A percentile compares a stretch with the other conserved stretches of the same genome.
These are phyloP conservation scores for Rosa chinensis DNA, from an alignment of 306 rosid genomes.

Conservation along the genomic window DNA sequence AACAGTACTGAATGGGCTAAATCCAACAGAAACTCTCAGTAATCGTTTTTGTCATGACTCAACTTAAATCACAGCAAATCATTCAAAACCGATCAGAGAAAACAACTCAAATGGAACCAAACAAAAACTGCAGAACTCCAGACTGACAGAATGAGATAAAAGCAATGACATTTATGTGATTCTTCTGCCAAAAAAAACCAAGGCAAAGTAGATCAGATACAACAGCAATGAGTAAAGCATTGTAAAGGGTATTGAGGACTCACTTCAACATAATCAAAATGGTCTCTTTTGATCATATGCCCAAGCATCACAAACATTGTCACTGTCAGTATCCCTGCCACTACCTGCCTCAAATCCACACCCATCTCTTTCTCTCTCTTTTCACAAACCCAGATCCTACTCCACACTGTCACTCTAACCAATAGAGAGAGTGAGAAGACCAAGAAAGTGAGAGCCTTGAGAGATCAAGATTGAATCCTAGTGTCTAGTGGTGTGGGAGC, in stretches of 20 bases:
- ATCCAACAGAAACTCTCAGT: background rate
- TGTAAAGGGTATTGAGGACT: constrained; percentile 10
- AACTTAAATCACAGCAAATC: constrained; percentile 9
- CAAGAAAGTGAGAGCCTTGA: constrained; percentile 14
- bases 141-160: background rate
- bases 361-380: constrained; percentile 45
- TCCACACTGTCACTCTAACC: constrained; percentile 14
- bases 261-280: constrained; percentile 86
- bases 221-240: background rate
- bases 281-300: constrained; percentile 95
- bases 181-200: background rate
- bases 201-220: constrained; percentile 10
- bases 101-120: constrained; percentile 1
- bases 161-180: background rate
- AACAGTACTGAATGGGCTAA: background rate
- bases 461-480: constrained; percentile 10
- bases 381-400: constrained; percentile 10
- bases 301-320: constrained; percentile 99
- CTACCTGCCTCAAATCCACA: constrained; percentile 94
- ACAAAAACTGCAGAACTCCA: background rate
- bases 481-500: constrained; percentile 11
- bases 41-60: background rate
- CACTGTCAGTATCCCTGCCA: constrained; percentile 81
- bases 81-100: constrained; percentile 15
- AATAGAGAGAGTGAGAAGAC: background rate